phyloP scores from a whole-genome alignment of 2,329 filamentous ascomycete genomes.

The Colletotrichum costaricense region DNA sequence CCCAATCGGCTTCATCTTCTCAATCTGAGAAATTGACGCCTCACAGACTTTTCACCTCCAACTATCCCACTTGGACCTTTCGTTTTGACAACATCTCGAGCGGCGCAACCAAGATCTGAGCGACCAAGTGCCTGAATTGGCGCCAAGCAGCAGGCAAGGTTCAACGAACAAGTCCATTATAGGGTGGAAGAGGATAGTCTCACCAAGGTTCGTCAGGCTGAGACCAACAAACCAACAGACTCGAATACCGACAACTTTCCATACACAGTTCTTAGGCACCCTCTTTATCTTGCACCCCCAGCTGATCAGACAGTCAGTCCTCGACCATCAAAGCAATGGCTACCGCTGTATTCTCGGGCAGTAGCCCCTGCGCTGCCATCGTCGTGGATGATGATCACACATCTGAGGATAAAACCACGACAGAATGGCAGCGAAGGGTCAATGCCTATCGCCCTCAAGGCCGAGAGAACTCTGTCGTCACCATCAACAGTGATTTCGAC shows the following conservation, averaged over 20 bases:
- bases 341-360: background rate
- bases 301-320: slow-evolving; percentile 47
- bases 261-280: background rate
- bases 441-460: background rate
- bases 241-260: background rate
- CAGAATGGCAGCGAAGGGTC: background rate
- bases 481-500: slow-evolving; percentile 11
- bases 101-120: background rate
- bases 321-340: background rate
- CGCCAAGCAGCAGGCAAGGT: no score
- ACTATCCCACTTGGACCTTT: background rate
- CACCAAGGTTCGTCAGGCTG: background rate
- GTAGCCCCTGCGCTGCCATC: slow-evolving; percentile 1
- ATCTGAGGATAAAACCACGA: background rate
- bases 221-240: background rate
- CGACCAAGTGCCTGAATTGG: no score
- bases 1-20: background rate
- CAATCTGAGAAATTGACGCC: background rate
- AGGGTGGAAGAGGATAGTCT: background rate
- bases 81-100: background rate
- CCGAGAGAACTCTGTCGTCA: background rate
- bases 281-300: background rate
- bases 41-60: background rate
- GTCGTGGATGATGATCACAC: slow-evolving; percentile 8
- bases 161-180: background rate